Percentiles rank a stretch among this genome's conserved stretches.
phyloP scores from a whole-genome alignment of 768 basidiomycete genomes.

The Daedaleopsis sinensis region DNA sequence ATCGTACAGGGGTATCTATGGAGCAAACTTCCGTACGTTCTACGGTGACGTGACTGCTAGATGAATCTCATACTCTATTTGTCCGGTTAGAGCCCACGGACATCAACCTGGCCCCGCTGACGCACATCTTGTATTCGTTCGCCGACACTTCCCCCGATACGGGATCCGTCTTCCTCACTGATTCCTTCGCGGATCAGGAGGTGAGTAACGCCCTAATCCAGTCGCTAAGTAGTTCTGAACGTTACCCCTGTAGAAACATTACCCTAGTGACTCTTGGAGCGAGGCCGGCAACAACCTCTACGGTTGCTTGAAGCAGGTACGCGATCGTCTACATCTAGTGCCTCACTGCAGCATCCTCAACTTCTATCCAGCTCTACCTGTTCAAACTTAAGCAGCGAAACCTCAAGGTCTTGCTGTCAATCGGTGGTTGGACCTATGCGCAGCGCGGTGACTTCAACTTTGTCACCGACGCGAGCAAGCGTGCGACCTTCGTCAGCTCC shows the following conservation, averaged over 20 bases:
- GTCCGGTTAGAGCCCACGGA: constrained; percentile 59
- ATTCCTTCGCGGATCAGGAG: constrained; percentile 74
- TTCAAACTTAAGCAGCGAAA: constrained; percentile 53
- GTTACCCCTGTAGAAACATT: constrained; percentile 59
- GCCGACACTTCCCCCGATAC: constrained; percentile 67
- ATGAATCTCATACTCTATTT: not conserved
- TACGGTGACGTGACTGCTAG: too few species aligned
- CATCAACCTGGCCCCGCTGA: constrained; percentile 59
- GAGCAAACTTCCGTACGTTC: constrained; percentile 34
- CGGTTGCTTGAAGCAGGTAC: constrained; percentile 78
- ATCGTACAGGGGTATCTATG: constrained; percentile 32
- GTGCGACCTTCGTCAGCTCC: constrained; percentile 58
- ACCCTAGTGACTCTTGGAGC: constrained; percentile 70
- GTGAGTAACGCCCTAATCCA: constrained; percentile 32
- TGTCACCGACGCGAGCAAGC: constrained; percentile 51
- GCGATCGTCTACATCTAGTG: not conserved
- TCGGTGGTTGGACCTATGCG: constrained; percentile 73
- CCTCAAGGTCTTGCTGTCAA: constrained; percentile 53
- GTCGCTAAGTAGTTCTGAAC: not conserved
- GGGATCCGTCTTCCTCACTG: constrained; percentile 68
- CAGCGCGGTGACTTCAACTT: constrained; percentile 70
- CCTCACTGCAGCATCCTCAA: not conserved
- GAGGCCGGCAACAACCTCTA: constrained; percentile 80
- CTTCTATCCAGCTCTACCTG: constrained; percentile 41
- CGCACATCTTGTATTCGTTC: constrained; percentile 82